These are phyloP conservation scores for Angophora floribunda DNA, from an alignment of 345 rosid species.

Conservation along the genomic window DNA sequence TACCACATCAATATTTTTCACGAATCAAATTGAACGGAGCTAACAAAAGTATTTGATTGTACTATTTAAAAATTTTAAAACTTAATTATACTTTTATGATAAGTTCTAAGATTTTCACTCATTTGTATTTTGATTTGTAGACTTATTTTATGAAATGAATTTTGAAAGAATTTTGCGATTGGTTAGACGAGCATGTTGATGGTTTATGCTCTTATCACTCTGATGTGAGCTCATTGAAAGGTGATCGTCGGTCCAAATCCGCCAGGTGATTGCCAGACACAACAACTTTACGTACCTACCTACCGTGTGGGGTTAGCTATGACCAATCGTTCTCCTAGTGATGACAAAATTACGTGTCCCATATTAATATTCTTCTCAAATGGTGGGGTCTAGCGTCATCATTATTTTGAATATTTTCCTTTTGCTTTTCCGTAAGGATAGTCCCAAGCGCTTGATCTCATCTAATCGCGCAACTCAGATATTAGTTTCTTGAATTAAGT, in stretches of 20 bases:
- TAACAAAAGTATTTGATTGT: too few relatives aligned
- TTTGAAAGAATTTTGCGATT: too few relatives aligned
- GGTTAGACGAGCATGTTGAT: neutral
- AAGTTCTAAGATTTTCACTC: too few relatives aligned
- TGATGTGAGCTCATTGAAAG: neutral
- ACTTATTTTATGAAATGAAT: too few relatives aligned
- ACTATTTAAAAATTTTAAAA: rapidly evolving
- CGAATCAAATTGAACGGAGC: too few relatives aligned
- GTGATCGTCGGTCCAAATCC: neutral
- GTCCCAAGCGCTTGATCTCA: neutral
- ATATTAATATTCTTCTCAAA: neutral
- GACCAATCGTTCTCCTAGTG: neutral
- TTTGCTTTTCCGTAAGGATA: neutral
- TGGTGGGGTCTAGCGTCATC: neutral
- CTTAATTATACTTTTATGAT: rapidly evolving
- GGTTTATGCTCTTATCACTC: neutral
- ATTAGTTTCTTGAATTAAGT: neutral
- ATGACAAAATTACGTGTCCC: neutral
- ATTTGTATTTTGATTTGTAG: neutral
- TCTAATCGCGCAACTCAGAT: neutral
- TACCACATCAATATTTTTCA: neutral
- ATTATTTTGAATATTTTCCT: too few relatives aligned
- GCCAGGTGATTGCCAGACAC: too few relatives aligned
- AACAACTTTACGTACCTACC: too few relatives aligned
- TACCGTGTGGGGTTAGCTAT: neutral